Base-by-base conservation (phyloP, 352 stramenopile genomes). In the Phytophthora pisi region DNA sequence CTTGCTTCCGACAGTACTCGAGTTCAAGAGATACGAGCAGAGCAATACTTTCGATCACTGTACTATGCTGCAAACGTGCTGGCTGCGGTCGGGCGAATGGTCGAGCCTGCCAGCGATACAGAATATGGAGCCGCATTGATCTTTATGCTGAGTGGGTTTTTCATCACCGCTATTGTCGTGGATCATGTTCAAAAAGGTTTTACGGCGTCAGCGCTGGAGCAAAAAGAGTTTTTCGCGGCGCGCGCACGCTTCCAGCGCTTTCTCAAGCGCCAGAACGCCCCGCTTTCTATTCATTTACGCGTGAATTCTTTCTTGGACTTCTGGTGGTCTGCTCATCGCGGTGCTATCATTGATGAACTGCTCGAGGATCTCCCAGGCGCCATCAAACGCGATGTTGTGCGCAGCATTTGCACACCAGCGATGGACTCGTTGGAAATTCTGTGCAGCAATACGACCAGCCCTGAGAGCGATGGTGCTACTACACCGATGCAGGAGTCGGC, bases 301-400 rank as follows among this genome's bases (percentile, higher is more conserved):
- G 82, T 91, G 5, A 88, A 88, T 61, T 82, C 80, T 13, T 91
- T 89, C 46, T 46, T 91, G 11, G 80, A 91, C 49, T 91, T 84
- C 18, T 91, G 82, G 82, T 89, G 82, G 82, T 86, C 80, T 13
- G 68, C 80, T 5, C 82, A 91, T 43, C 78, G 82, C 8, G 81
- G 83, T 8, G 81, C 83, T 15, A 85, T 89, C 47, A 82, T 91
- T 43, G 78, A 81, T 36, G 75, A 90, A 23, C 53, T 91, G 8
- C 55, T 91, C 5, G 43, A 82, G 7, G 81, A 91, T 31, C 69
- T 91, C 1, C 83, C 83, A 0, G 60, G 55, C 20, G 77, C 57
- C 9, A 88, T 89, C 49, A 86, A 89, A 43, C 72, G 77, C 3
- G 81, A 90, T 34, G 87, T 91, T 15, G 61, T 84, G 2, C 68